These are phyloP conservation scores for Candida chilensis DNA, from an alignment of 805 yeast species.

Conservation along the genomic window DNA sequence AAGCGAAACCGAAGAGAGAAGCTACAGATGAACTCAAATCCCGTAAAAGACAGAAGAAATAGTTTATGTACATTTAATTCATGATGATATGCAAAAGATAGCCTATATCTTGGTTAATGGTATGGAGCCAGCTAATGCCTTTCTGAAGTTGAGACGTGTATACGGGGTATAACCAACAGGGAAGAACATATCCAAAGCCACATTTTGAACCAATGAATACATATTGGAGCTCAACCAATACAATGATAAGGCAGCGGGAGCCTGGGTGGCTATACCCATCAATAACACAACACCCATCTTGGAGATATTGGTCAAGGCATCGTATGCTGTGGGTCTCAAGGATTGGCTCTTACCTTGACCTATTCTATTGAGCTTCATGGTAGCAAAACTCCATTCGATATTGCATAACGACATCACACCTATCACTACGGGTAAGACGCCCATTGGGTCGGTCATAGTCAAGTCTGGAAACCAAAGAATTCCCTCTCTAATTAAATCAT, in stretches of 20 bases:
- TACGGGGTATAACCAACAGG: slow-evolving; percentile 50
- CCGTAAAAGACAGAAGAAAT: too few species aligned
- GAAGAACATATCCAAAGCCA: slow-evolving; percentile 52
- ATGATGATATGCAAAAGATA: too few species aligned
- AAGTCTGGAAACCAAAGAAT: slow-evolving; percentile 55
- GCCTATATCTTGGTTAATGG: too few species aligned
- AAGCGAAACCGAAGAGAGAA: background rate
- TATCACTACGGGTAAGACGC: slow-evolving; percentile 57
- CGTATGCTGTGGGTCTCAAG: slow-evolving; percentile 48
- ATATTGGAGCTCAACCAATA: slow-evolving; percentile 87
- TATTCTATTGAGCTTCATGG: slow-evolving; percentile 43
- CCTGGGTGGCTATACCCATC: slow-evolving; percentile 80
- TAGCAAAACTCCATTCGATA: slow-evolving; percentile 71
- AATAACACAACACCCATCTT: slow-evolving; percentile 70
- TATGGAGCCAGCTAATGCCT: slow-evolving; percentile 2
- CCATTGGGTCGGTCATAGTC: slow-evolving; percentile 50
- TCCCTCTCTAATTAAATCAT: slow-evolving; percentile 42
- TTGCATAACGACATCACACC: slow-evolving; percentile 70
- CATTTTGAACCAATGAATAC: slow-evolving; percentile 70
- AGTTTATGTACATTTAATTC: too few species aligned
- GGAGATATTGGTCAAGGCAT: slow-evolving; percentile 59
- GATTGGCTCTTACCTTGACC: slow-evolving; percentile 26
- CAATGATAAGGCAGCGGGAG: slow-evolving; percentile 73
- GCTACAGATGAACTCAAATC: too few species aligned
- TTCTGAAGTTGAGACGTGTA: slow-evolving; percentile 13